These are phyloP conservation scores for Plantago lanceolata DNA, from an alignment of 305 asterid species.

Conservation along the genomic window DNA sequence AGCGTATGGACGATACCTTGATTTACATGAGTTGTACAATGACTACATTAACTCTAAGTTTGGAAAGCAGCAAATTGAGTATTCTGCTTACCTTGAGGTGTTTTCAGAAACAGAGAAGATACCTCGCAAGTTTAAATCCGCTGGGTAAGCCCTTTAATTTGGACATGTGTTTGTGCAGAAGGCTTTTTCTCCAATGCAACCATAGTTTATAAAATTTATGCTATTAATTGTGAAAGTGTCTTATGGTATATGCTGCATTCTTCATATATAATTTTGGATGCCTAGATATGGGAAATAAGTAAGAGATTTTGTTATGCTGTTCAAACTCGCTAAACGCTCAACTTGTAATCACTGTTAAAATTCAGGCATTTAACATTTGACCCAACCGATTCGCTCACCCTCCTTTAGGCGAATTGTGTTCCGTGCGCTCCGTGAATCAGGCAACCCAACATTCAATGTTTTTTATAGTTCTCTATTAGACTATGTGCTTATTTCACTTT, in stretches of 20 bases:
- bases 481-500: background rate
- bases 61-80: slow-evolving; percentile 72
- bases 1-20: slow-evolving; percentile 86
- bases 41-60: slow-evolving; percentile 81
- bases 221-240: slow-evolving; percentile 9
- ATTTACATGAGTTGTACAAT: slow-evolving; percentile 83
- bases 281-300: background rate
- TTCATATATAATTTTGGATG: background rate
- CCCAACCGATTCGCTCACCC: too few relatives aligned
- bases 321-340: background rate
- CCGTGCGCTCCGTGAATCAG: too few relatives aligned
- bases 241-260: background rate
- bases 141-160: slow-evolving; percentile 48
- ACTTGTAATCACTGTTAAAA: background rate
- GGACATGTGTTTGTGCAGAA: background rate
- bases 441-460: background rate
- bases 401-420: too few relatives aligned
- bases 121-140: slow-evolving; percentile 58
- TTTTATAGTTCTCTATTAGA: background rate
- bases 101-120: slow-evolving; percentile 61
- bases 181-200: background rate
- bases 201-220: background rate
- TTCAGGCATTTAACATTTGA: background rate
- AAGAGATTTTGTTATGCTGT: background rate
- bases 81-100: slow-evolving; percentile 72